These are phyloP conservation scores for Didymella sp. DNA, from an alignment of 2,329 filamentous ascomycete species.

Conservation along the genomic window DNA sequence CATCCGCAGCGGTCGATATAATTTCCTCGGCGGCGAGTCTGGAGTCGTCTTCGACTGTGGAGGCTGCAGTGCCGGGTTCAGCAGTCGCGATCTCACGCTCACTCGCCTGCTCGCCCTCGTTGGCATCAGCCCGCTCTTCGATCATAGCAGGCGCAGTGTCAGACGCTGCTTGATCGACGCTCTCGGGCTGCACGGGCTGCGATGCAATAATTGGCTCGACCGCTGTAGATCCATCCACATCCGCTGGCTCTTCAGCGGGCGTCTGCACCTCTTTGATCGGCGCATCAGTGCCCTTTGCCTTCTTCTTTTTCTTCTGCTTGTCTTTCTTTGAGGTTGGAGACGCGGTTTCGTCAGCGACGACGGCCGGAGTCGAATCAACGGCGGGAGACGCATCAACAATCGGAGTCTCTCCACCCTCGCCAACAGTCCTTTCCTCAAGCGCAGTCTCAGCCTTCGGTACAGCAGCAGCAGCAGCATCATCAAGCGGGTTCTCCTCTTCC, in stretches of 20 bases:
- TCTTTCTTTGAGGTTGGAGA: conserved; percentile 23
- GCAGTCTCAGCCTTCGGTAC: background rate
- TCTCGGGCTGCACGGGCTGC: background rate
- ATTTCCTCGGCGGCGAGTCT: background rate
- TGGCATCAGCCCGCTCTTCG: background rate
- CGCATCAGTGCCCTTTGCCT: conserved; percentile 20
- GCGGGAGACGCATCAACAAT: too few species aligned
- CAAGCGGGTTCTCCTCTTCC: conserved; percentile 13
- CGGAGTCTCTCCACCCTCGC: background rate
- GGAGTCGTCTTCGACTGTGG: background rate
- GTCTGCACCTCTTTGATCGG: conserved; percentile 15
- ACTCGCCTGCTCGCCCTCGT: background rate
- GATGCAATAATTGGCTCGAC: background rate
- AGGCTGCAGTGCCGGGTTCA: background rate
- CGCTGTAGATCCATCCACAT: background rate
- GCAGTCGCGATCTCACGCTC: background rate
- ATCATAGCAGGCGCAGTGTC: background rate
- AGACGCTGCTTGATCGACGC: background rate
- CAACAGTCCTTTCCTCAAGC: background rate
- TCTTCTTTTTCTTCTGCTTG: conserved; percentile 36
- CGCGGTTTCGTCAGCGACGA: conserved; percentile 26
- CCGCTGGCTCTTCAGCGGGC: background rate
- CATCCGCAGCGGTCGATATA: background rate
- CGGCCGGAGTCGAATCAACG: too few species aligned
- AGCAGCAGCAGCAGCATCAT: background rate